phyloP scores from a whole-genome alignment of 768 basidiomycete species.

The Sarcomyxa edulis region DNA sequence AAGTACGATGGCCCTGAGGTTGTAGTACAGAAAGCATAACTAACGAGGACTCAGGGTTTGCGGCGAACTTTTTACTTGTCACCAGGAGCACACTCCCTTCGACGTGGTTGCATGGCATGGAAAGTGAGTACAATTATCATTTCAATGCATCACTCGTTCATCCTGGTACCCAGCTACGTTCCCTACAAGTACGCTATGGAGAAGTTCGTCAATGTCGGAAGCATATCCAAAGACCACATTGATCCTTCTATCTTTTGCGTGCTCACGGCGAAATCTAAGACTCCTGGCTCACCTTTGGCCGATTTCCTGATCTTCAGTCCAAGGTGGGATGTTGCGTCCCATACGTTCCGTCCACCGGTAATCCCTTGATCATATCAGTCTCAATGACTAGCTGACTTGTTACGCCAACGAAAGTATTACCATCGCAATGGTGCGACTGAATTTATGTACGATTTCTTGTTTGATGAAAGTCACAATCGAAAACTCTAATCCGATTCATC shows the following conservation, averaged over 20 bases:
- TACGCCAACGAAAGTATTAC: conserved; percentile 39
- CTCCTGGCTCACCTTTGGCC: conserved; percentile 48
- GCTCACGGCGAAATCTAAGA: conserved; percentile 61
- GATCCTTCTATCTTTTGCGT: conserved; percentile 69
- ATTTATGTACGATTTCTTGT: too few relatives aligned
- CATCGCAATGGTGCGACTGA: conserved; percentile 60
- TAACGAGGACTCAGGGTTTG: conserved; percentile 32
- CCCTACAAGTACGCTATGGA: conserved; percentile 64
- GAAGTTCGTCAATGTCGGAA: conserved; percentile 59
- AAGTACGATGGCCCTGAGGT: conserved; percentile 28
- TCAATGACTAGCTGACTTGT: background rate
- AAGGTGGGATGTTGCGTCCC: conserved; percentile 56
- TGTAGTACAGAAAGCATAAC: conserved; percentile 1
- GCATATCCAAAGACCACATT: conserved; percentile 64
- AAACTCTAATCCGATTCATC: too few relatives aligned
- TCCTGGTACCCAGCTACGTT: conserved; percentile 38
- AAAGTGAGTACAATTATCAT: conserved; percentile 35
- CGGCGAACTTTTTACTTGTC: conserved; percentile 47
- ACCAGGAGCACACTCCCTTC: conserved; percentile 63
- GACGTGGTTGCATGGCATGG: conserved; percentile 72
- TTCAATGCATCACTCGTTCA: background rate
- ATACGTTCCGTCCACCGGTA: conserved; percentile 59
- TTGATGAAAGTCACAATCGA: too few relatives aligned
- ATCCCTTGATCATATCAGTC: conserved; percentile 10
- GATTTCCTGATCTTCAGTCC: conserved; percentile 64